Percentiles rank a stretch among this genome's conserved stretches.
These are phyloP conservation scores for Microascus cirrosus DNA, from an alignment of 2,329 filamentous ascomycete genomes.

Conservation along the genomic window DNA sequence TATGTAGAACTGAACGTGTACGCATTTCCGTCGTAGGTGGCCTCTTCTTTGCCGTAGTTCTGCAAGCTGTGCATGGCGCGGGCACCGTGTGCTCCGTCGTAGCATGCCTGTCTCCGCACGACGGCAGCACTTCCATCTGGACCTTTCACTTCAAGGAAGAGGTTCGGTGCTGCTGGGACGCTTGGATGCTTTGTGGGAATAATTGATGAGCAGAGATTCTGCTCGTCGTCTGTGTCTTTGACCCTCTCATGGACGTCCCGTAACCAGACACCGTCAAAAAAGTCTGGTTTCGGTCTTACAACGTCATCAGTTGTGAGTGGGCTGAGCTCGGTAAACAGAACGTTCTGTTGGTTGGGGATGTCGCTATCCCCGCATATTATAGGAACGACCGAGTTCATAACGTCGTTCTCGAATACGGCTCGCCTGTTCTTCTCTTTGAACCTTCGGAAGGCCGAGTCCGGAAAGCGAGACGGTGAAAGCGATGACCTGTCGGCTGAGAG, in stretches of 20 bases:
- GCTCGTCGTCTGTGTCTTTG: conserved; percentile 12
- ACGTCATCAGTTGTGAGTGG: conserved; percentile 20
- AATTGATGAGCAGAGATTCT: conserved; percentile 10
- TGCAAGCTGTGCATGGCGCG: conserved; percentile 24
- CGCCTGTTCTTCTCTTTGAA: conserved; percentile 11
- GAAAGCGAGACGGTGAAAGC: neutral
- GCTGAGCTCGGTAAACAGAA: conserved; percentile 21
- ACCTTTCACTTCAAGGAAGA: conserved; percentile 28
- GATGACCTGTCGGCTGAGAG: neutral
- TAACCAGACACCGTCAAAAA: conserved; percentile 17
- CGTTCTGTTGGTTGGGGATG: conserved; percentile 8
- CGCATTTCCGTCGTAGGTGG: conserved; percentile 23
- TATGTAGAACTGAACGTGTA: conserved; percentile 21
- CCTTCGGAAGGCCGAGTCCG: neutral
- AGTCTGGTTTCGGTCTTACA: conserved; percentile 17
- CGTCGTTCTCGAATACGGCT: conserved; percentile 9
- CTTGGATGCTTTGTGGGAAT: conserved; percentile 17
- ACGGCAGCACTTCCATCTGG: conserved; percentile 18
- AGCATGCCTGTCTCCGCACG: conserved; percentile 20
- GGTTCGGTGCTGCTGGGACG: conserved; percentile 24
- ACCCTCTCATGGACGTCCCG: conserved; percentile 14
- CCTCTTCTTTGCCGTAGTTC: conserved; percentile 18
- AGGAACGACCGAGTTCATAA: neutral
- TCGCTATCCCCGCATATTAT: neutral
- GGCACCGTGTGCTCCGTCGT: conserved; percentile 24